Evolutionary conservation across 2,329 filamentous ascomycete genomes (phyloP).

Genomic region (Emmonsia crescens): DNA sequence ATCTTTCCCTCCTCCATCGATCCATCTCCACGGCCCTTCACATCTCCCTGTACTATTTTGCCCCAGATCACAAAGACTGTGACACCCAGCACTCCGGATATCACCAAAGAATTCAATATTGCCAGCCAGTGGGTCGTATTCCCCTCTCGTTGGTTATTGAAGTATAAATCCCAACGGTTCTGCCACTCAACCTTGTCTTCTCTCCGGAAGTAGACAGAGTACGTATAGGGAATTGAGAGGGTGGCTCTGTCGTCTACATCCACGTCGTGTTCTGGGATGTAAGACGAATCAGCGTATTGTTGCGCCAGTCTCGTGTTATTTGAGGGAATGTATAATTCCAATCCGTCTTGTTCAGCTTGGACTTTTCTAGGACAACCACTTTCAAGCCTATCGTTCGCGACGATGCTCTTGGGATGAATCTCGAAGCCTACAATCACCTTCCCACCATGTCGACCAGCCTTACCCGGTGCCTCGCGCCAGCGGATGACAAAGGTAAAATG

Average conservation of each 20-base stretch:
- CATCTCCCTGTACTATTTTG: slow-evolving; percentile 66
- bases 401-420: slow-evolving; percentile 78
- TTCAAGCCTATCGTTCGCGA: slow-evolving; percentile 48
- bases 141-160: slow-evolving; percentile 75
- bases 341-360: slow-evolving; percentile 46
- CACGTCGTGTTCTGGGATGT: slow-evolving; percentile 45
- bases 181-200: slow-evolving; percentile 71
- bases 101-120: slow-evolving; percentile 76
- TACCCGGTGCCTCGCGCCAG: slow-evolving; percentile 60
- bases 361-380: slow-evolving; percentile 59
- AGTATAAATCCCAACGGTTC: slow-evolving; percentile 80
- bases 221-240: slow-evolving; percentile 70
- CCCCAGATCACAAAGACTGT: slow-evolving; percentile 72
- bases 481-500: slow-evolving; percentile 78
- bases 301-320: slow-evolving; percentile 48
- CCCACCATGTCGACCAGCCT: slow-evolving; percentile 56
- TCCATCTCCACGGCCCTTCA: slow-evolving; percentile 61
- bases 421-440: slow-evolving; percentile 83
- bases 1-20: slow-evolving; percentile 56
- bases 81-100: slow-evolving; percentile 65
- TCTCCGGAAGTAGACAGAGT: slow-evolving; percentile 82
- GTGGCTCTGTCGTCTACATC: slow-evolving; percentile 54
- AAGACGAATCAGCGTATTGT: slow-evolving; percentile 49
- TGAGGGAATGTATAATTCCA: slow-evolving; percentile 58
- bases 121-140: slow-evolving; percentile 78